Conservation (phyloP, 768 basidiomycete species). For the Serpula lacrymans region DNA sequence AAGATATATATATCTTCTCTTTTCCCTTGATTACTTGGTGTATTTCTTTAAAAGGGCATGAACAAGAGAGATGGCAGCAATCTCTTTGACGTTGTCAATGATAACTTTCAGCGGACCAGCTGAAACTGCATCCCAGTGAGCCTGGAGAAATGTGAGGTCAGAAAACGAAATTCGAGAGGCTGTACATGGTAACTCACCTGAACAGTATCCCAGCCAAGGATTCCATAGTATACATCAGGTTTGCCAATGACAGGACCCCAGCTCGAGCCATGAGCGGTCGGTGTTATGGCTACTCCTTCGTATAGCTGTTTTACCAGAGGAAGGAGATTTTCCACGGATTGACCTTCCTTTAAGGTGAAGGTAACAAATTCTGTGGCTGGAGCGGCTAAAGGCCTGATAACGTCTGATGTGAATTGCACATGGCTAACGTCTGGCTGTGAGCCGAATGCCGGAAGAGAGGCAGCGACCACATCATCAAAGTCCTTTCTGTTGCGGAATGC, state of each 20-base stretch:
- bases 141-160: slow-evolving; percentile 16
- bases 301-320: slow-evolving; percentile 22
- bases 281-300: slow-evolving; percentile 13
- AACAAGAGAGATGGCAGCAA: slow-evolving; percentile 29
- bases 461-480: slow-evolving; percentile 4
- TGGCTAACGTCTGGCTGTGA: slow-evolving; percentile 13
- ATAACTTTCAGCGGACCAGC: slow-evolving; percentile 22
- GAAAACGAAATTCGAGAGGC: background rate
- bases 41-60: slow-evolving; percentile 22
- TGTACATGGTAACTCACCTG: slow-evolving; percentile 17
- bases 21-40: too few relatives aligned
- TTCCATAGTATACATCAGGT: slow-evolving; percentile 20
- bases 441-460: slow-evolving; percentile 13
- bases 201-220: slow-evolving; percentile 37
- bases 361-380: slow-evolving; percentile 32
- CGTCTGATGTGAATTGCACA: slow-evolving; percentile 21
- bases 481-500: slow-evolving; percentile 9
- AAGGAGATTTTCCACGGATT: slow-evolving; percentile 13
- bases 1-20: too few relatives aligned
- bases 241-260: slow-evolving; percentile 21
- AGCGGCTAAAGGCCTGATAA: slow-evolving; percentile 16
- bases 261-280: slow-evolving; percentile 25
- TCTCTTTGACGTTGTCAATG: slow-evolving; percentile 22
- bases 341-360: slow-evolving; percentile 24
- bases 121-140: slow-evolving; percentile 31